These are phyloP conservation scores for Heterobasidion irregulare DNA, from an alignment of 1,284 basidiomycete genomes.

Conservation along the genomic window DNA sequence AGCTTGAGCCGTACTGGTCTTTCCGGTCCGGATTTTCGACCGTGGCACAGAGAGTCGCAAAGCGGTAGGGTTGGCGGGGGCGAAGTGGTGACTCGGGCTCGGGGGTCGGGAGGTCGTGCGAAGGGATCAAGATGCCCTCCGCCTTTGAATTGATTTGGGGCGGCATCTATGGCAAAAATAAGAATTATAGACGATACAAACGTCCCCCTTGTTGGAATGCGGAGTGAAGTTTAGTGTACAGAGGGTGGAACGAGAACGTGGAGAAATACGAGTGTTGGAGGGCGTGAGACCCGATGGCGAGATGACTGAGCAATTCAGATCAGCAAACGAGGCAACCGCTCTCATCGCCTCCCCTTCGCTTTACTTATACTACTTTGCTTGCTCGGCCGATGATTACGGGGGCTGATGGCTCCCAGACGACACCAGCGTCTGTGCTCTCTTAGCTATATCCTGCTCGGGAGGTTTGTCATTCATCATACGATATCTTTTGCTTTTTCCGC, in stretches of 20 bases:
- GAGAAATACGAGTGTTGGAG: neutral
- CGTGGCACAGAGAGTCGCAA: constrained; percentile 86
- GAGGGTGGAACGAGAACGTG: neutral
- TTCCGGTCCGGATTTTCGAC: constrained; percentile 81
- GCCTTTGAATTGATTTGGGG: constrained; percentile 2
- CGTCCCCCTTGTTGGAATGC: neutral
- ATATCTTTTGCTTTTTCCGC: constrained; percentile 7
- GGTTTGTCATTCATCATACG: neutral
- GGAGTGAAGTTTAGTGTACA: neutral
- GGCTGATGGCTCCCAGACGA: constrained; percentile 12
- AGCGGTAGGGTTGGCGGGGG: constrained; percentile 64
- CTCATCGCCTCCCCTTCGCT: neutral
- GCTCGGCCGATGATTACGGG: constrained; percentile 5
- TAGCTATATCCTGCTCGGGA: neutral
- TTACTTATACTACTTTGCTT: neutral
- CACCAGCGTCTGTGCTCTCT: constrained; percentile 3
- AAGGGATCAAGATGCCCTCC: constrained; percentile 6
- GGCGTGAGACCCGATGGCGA: constrained; percentile 13
- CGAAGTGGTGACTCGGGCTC: constrained; percentile 67
- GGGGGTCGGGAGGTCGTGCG: constrained; percentile 55
- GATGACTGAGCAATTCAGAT: too few species aligned
- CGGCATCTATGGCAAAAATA: constrained; percentile 5
- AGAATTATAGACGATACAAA: too few species aligned
- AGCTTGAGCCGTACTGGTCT: constrained; percentile 93
- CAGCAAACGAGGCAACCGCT: too few species aligned